Conservation (phyloP, 148 eudicot genomes). For the Nyssa sinensis region DNA sequence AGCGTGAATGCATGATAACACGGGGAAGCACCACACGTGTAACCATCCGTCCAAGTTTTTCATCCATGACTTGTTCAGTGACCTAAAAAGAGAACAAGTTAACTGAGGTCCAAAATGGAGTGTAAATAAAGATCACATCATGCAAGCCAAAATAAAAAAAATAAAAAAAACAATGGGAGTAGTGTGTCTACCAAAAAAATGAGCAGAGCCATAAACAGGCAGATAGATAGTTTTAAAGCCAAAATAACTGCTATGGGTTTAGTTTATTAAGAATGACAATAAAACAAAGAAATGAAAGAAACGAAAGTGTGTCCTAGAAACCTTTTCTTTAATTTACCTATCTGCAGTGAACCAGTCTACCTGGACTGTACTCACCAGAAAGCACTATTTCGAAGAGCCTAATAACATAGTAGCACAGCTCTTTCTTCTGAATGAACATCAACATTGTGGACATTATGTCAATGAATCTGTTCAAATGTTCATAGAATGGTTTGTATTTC, state of each 20-base stretch:
- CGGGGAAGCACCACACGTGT: slow-evolving; percentile 97
- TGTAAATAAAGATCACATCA: not conserved
- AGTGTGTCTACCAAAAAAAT: not conserved
- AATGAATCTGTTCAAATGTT: no score
- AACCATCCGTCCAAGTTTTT: slow-evolving; percentile 77
- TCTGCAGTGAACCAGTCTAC: not conserved
- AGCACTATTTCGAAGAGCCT: not conserved
- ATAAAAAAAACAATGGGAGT: no score
- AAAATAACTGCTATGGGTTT: not conserved
- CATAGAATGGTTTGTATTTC: not conserved
- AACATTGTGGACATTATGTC: not conserved
- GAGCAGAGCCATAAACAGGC: not conserved
- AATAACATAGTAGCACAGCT: not conserved
- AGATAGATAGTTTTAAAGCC: not conserved
- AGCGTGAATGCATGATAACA: slow-evolving; percentile 92
- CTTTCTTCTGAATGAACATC: not conserved
- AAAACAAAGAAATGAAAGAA: not conserved
- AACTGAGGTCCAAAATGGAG: not conserved
- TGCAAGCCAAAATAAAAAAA: no score
- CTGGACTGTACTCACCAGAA: not conserved
- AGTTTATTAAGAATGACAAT: no score
- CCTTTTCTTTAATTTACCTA: not conserved
- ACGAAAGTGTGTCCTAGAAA: not conserved
- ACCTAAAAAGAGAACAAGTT: slow-evolving; percentile 49
- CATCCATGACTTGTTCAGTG: slow-evolving; percentile 69